These are phyloP conservation scores for Ceriops decandra DNA, from an alignment of 345 rosid species.

Conservation along the genomic window DNA sequence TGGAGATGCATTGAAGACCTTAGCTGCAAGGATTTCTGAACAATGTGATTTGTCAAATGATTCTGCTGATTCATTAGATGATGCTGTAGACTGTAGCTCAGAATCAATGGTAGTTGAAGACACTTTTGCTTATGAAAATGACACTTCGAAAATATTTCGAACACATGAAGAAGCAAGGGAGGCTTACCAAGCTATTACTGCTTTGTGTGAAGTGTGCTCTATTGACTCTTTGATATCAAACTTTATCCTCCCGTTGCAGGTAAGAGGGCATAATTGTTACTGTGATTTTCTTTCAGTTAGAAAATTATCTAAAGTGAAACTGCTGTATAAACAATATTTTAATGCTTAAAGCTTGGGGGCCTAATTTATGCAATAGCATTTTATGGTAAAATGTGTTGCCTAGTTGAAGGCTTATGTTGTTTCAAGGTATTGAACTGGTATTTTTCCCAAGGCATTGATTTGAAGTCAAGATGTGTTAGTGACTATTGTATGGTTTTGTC, in stretches of 20 bases:
- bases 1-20: constrained; percentile 65
- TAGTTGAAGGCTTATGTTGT: no score
- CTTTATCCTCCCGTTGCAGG: constrained; percentile 96
- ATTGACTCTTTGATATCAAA: constrained; percentile 89
- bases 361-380: no score
- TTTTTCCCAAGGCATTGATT: no score
- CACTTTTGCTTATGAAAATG: constrained; percentile 52
- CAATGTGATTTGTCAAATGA: constrained; percentile 48
- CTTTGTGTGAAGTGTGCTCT: constrained; percentile 89
- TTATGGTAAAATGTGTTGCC: no score
- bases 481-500: no score
- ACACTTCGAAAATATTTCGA: constrained; percentile 43
- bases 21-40: constrained; percentile 80
- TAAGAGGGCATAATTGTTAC: constrained; percentile 14
- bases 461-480: no score
- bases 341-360: neutral
- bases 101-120: constrained; percentile 28
- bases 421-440: no score
- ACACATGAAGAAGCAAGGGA: constrained; percentile 60
- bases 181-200: constrained; percentile 89
- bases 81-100: constrained; percentile 21
- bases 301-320: no score
- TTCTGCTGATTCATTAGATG: constrained; percentile 34
- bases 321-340: no score
- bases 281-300: no score